A percentile compares a stretch with the other conserved stretches of the same genome.
Evolutionary conservation across 2,329 filamentous ascomycete genomes (phyloP).

Genomic region (Didymella pinodella): DNA sequence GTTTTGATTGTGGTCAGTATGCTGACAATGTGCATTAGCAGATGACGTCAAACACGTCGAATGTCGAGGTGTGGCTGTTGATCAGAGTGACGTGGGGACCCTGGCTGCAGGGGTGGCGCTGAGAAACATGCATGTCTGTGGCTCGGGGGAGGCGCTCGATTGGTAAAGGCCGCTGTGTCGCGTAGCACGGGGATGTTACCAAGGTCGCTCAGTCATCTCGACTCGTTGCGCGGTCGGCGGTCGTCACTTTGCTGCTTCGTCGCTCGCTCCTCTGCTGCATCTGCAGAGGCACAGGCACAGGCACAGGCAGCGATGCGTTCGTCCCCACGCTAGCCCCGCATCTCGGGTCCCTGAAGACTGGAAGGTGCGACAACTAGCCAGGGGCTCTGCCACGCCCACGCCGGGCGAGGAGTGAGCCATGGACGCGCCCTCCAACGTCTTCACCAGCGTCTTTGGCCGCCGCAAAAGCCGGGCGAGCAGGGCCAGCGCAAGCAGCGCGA

Average conservation of each 20-base stretch:
- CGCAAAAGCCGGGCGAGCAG: slow-evolving; percentile 15
- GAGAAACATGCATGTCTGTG: not conserved
- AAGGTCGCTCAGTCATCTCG: not conserved
- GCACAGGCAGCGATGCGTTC: not conserved
- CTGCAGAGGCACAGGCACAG: too few species aligned
- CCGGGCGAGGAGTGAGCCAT: slow-evolving; percentile 1
- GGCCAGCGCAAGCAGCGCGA: too few species aligned
- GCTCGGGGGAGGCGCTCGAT: slow-evolving; percentile 18
- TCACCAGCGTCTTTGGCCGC: slow-evolving; percentile 5
- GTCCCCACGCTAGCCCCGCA: not conserved
- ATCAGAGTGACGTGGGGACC: too few species aligned
- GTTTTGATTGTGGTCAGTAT: too few species aligned
- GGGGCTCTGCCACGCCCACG: slow-evolving; percentile 1
- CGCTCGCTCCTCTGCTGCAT: too few species aligned
- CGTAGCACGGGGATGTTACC: not conserved
- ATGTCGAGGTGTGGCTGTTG: too few species aligned
- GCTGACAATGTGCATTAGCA: too few species aligned
- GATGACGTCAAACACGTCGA: too few species aligned
- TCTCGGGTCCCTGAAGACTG: not conserved
- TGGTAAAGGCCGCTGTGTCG: slow-evolving; percentile 17
- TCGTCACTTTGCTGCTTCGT: too few species aligned
- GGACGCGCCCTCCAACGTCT: slow-evolving; percentile 3
- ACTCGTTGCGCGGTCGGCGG: too few species aligned
- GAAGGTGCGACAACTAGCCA: slow-evolving; percentile 2
- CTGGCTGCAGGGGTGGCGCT: not conserved